Percentiles rank a stretch among this genome's conserved stretches.
Evolutionary conservation across 1,284 basidiomycete species (phyloP).

Genomic region (Boletellus dicymbophilus): DNA sequence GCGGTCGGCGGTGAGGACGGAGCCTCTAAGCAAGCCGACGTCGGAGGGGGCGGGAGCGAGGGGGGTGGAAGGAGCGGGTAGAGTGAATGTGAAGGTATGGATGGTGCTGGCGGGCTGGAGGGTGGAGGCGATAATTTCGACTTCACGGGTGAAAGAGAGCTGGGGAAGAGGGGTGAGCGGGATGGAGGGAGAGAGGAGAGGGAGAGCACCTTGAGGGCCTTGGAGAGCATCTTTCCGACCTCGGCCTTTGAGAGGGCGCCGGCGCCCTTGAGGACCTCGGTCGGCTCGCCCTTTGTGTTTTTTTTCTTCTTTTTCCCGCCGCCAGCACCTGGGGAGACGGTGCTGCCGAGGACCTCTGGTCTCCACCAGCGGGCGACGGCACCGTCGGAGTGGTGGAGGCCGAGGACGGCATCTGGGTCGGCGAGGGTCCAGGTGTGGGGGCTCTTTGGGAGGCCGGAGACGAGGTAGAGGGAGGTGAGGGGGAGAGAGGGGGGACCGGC

Average conservation of each 20-base stretch:
- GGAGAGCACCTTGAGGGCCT: conserved; percentile 78
- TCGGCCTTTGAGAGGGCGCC: conserved; percentile 81
- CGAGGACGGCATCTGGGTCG: conserved; percentile 84
- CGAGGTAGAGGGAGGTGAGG: conserved; percentile 81
- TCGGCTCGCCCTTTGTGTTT: conserved; percentile 55
- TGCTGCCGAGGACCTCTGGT: conserved; percentile 90
- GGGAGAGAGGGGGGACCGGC: conserved; percentile 72
- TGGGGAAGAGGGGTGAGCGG: conserved; percentile 29
- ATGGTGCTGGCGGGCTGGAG: conserved; percentile 90
- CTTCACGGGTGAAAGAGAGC: conserved; percentile 89
- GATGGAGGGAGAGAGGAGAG: conserved; percentile 1
- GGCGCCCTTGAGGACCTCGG: conserved; percentile 67
- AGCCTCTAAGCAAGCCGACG: conserved; percentile 70
- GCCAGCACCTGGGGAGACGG: conserved; percentile 81
- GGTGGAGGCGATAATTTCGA: conserved; percentile 92
- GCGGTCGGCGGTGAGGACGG: conserved; percentile 64
- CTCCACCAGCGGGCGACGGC: conserved; percentile 94
- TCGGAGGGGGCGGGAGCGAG: conserved; percentile 59
- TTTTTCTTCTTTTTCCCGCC: conserved; percentile 59
- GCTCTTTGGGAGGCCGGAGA: conserved; percentile 81
- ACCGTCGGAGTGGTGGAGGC: conserved; percentile 83
- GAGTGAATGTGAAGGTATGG: conserved; percentile 89
- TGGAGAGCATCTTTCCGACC: conserved; percentile 85
- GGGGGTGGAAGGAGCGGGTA: conserved; percentile 72
- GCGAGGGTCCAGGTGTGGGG: conserved; percentile 94